Evolutionary conservation across 225 moss, liverwort and hornwort species (phyloP).

Genomic region (Rhytidiadelphus loreus): DNA sequence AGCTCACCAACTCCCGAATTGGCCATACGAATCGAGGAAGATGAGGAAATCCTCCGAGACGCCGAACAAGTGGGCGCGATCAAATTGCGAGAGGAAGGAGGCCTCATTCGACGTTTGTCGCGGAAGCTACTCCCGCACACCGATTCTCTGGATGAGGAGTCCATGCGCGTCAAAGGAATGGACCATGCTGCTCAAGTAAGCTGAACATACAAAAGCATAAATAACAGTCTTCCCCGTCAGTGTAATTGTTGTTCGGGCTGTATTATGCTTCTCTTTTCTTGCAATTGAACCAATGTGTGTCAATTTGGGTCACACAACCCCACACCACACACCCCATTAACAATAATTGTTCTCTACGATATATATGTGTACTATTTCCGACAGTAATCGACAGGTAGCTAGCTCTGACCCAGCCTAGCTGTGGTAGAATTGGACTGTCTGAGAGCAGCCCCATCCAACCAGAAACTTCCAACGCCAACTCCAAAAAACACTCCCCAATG

Average conservation of each 20-base stretch:
- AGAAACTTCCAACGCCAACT: background rate
- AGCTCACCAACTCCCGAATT: background rate
- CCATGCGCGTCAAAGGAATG: slow-evolving; percentile 37
- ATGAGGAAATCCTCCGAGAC: background rate
- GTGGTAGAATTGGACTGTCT: background rate
- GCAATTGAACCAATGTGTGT: background rate
- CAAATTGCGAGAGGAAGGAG: background rate
- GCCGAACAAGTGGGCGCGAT: background rate
- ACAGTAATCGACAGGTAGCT: background rate
- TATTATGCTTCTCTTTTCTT: background rate
- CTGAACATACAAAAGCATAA: background rate
- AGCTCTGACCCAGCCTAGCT: background rate
- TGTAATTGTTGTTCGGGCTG: too few species aligned
- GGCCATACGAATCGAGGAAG: background rate
- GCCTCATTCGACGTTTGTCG: slow-evolving; percentile 10
- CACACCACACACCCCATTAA: background rate
- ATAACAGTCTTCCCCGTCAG: background rate
- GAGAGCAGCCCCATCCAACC: background rate
- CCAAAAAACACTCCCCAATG: background rate
- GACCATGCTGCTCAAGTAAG: slow-evolving; percentile 5
- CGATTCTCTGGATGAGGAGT: slow-evolving; percentile 40
- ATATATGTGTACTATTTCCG: background rate
- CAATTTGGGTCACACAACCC: background rate
- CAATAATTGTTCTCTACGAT: background rate
- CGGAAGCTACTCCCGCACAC: slow-evolving; percentile 17